Evolutionary conservation across 2,329 filamentous ascomycete species (phyloP), one percentile per base, ranked within the genome.

Genomic region (Penicillium brevicompactum): DNA sequence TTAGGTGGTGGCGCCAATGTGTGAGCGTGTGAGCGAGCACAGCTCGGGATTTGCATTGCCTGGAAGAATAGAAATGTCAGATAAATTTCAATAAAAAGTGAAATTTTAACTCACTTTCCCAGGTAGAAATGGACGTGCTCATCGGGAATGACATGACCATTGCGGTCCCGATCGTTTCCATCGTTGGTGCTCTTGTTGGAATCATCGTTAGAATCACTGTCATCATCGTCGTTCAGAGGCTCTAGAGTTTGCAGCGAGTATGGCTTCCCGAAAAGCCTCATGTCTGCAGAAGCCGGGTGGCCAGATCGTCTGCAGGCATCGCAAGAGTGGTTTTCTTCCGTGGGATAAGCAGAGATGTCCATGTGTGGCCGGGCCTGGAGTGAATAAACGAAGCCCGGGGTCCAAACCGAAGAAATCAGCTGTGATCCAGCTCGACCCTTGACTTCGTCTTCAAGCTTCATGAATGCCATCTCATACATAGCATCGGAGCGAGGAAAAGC

Each of bases 1-100:
- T 87, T n/a, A 93, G 83, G 44, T 86, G 83, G 56, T 83, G 84
- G 53, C 87, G 87, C 90, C 90, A 92, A 73, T 94, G 90, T 4
- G 85, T 81, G 3, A 93, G 79, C 1, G 81, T 82, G 67, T 93
- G 90, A 0, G 88, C 87, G 38, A 87, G 87, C 60, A 85, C 79
- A 0, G 90, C 89, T 61, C 87, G 88, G 31, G 76, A 74, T 65
- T 81, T 83, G 75, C 86, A 89, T 56, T 81, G 80, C 57, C 76
- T 76, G 48, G 42, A 24, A 34, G 22, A 13, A 30, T 9, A 11
- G 27, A 5, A 11, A 8, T 16, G 53, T 51, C 30, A 42, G 37
- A 46, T 1, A 1, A 2, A 18, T 4, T 1, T 18, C 13, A 21
- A 13, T 13, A 10, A 2, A 31, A 31, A 27, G 14, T 10, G 8